Base-by-base conservation (phyloP, 129 eudicot genomes). In the Arctium lappa region DNA sequence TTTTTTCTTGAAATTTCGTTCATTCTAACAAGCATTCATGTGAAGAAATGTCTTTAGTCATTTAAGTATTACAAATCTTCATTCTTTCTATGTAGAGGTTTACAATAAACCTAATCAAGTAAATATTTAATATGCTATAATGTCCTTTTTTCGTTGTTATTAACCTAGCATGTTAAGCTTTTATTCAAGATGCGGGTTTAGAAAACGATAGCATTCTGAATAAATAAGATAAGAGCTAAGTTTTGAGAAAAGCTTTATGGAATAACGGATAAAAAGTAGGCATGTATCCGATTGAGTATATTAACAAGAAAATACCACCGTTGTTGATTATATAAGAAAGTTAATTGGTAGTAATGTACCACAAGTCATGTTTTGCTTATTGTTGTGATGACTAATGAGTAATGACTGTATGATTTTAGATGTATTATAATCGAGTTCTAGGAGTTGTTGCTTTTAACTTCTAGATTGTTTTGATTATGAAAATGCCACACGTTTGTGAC, bases 11-110 rank as follows among this genome's bases (percentile, higher is more conserved):
- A 82, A 32, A 42, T 65, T 33, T 71, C 4, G 9, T 66, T 6
- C 69, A 30, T 44, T 75, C 50, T 22, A 75, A 82, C 69, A 65
- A 69, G 53, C 71, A 48, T 68, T 76, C 27, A 34, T 82, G 44
- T 48, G 56, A 68, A 37, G 40, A 34, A 72, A 22, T 56, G 62
- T 4, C 48, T 42, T 72, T 74, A n/a, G n/a, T 16, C 5, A 18
- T 50, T 5, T 53, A 34, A 16, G 68, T 60, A 60, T n/a, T 60
- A 60, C 9, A 60, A 60, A 16, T 60, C 29, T 60, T 60, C 29
- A 6, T 16, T 60, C 68, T 60, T 60, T 60, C 68, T 60, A n/a
- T n/a, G 68, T 60, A 60, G 68, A 16, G 4, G 66, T 3, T 56
- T 16, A 48, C 29, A 65, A 39, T 65, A 48, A 78, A 79, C 65